Evolutionary conservation across 75 land plant genomes (phyloP).

Genomic region (Cryptomeria japonica): DNA sequence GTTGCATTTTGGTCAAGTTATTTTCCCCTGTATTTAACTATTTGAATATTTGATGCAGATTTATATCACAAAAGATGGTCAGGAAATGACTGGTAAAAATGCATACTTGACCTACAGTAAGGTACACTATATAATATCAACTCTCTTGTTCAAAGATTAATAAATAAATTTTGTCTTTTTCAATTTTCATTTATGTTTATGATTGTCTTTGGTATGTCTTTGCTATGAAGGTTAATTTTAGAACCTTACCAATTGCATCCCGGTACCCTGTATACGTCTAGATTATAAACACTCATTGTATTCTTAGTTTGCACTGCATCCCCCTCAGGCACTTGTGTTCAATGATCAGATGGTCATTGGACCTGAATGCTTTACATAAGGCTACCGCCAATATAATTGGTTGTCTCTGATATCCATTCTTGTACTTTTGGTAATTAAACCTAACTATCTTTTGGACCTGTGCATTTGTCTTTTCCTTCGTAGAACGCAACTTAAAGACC

Average conservation of each 20-base stretch:
- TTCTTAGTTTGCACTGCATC: background rate
- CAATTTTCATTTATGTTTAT: background rate
- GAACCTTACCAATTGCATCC: background rate
- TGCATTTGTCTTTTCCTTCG: background rate
- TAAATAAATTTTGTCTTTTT: background rate
- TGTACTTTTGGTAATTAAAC: background rate
- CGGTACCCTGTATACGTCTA: background rate
- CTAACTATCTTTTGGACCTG: background rate
- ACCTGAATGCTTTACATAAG: background rate
- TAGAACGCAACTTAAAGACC: background rate
- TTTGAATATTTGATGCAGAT: constrained; percentile 31
- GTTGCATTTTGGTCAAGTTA: background rate
- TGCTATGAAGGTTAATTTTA: background rate
- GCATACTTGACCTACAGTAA: constrained; percentile 51
- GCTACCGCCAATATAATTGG: background rate
- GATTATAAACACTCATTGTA: background rate
- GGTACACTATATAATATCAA: constrained; percentile 23
- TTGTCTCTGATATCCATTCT: background rate
- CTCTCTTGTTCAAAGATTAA: background rate
- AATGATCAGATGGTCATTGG: background rate
- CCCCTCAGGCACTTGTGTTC: background rate
- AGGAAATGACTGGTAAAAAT: constrained; percentile 45
- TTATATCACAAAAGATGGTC: constrained; percentile 49
- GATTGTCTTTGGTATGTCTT: background rate
- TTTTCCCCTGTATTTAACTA: background rate